Evolutionary conservation across 306 rosid species (phyloP), one percentile per base, ranked within the genome.

Genomic region (Macrotyloma uniflorum): DNA sequence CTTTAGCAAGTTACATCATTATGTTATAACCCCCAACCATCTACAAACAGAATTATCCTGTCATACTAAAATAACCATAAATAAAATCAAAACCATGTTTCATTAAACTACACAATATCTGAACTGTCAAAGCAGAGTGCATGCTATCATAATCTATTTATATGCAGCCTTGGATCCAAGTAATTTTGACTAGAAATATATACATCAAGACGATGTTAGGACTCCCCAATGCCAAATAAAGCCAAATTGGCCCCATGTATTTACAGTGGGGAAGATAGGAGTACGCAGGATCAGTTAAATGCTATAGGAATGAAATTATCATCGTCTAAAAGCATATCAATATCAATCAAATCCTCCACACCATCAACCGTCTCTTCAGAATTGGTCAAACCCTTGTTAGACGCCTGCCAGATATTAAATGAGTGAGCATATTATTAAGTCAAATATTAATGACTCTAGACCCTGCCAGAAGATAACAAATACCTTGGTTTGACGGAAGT

Each of bases 401-500:
- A 22, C 40, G 61, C 90, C 97, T 91, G 90, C 72, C 43, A 64
- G 57, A 36, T 59, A 67, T 62, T 23, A 47, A 76, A 77, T 36
- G 43, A 38, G 16, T 81, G 70, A 83, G 73, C 24, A 79, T 35
- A 62, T 73, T 22, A 81, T 63, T 26, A 49, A 47, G 32, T 28
- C n/a, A 71, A 55, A 71, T 15, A 33, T 65, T 19, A 30, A 40
- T 1, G 32, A 55, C 32, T 58, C 59, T 42, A 65, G 32, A 63
- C 43, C 14, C 46, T 28, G 10, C 12, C 16, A 70, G 57, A 65
- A 46, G 74, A 32, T 12, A 45, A 23, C 30, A 71, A 80, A 38
- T 87, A 79, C 98, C 97, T 91, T 93, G 79, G 89, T 87, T 79
- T 89, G 93, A 26, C 86, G 95, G 80, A 89, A 80, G 74, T 86